Base-by-base conservation (phyloP, 768 basidiomycete genomes). In the Cystobasidium ongulense region DNA sequence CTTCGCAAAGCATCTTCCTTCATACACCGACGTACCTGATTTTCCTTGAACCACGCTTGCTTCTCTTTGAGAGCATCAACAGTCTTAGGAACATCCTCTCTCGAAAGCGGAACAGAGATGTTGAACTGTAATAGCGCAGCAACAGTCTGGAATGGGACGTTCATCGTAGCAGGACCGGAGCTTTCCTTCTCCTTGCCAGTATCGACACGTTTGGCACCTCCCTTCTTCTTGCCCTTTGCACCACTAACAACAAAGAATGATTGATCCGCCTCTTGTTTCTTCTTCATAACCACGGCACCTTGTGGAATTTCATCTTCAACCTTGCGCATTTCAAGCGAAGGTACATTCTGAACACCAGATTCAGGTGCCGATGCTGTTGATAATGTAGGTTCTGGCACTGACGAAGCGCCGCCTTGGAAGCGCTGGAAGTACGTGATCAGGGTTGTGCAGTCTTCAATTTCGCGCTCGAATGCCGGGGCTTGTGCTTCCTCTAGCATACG, bases 361-460 rank as follows among this genome's bases (percentile, higher is more conserved):
- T 72, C 75, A 36, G 81, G 71, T 46, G 84, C 80, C 35, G 80
- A 77, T 83, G 76, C 81, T 43, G 82, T 82, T 5, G 76, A 52
- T 35, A 76, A 54, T 10, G 76, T 71, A 15, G 77, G 75, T 2
- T 41, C 74, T 41, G 46, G 74, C 39, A 67, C 72, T 53, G 1
- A 74, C 67, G 72, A 75, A 67, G 31, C 77, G 65, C 73, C 75
- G 46, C 82, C 82, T 53, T 82, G 81, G 81, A 88, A 90, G 27
- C 89, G 89, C 21, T 86, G 87, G 82, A 96, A 87, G 79, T 84
- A 87, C 81, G 92, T 89, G 80, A 95, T 88, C 76, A 96, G 87
- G 1, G 90, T 95, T 79, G 91, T 89, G 83, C 93, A 97, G 80
- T 98, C 96, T 83, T 98, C 92, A 78, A 99, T 92, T 80, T 97